Conservation (phyloP, 257 asterid genomes). For the Buddleja alternifolia region DNA sequence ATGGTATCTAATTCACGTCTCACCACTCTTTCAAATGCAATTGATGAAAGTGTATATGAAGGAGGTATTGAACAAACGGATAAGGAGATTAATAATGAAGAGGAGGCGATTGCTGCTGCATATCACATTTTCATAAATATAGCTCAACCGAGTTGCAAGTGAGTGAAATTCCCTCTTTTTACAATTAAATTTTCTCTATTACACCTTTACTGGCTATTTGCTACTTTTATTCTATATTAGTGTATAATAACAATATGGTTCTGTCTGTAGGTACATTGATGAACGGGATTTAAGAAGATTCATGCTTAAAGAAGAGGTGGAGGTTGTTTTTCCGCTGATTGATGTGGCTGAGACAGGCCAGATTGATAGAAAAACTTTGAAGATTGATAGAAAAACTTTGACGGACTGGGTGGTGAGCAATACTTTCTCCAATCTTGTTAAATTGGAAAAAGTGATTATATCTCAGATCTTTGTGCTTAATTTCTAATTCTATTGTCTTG, state of each 20-base stretch:
- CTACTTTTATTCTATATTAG: no score
- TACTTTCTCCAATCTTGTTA: constrained; percentile 16
- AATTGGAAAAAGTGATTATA: not conserved
- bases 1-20: constrained; percentile 73
- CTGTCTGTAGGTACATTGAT: constrained; percentile 58
- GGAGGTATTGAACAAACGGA: constrained; percentile 57
- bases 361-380: no score
- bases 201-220: not conserved
- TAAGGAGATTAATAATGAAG: constrained; percentile 75
- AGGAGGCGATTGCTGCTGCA: constrained; percentile 91
- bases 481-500: not conserved
- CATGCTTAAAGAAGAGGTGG: constrained; percentile 90
- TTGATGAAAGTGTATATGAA: constrained; percentile 50
- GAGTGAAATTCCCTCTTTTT: constrained; percentile 39
- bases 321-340: constrained; percentile 71
- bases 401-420: constrained; percentile 79
- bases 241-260: not conserved
- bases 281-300: constrained; percentile 72
- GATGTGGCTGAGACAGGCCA: constrained; percentile 66
- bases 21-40: constrained; percentile 62
- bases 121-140: constrained; percentile 75
- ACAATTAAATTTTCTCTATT: not conserved
- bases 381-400: constrained; percentile 58
- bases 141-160: constrained; percentile 68
- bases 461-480: not conserved